Evolutionary conservation across 441 rosid genomes (phyloP), one percentile per base, ranked within the genome.

Genomic region (Gossypium armourianum): DNA sequence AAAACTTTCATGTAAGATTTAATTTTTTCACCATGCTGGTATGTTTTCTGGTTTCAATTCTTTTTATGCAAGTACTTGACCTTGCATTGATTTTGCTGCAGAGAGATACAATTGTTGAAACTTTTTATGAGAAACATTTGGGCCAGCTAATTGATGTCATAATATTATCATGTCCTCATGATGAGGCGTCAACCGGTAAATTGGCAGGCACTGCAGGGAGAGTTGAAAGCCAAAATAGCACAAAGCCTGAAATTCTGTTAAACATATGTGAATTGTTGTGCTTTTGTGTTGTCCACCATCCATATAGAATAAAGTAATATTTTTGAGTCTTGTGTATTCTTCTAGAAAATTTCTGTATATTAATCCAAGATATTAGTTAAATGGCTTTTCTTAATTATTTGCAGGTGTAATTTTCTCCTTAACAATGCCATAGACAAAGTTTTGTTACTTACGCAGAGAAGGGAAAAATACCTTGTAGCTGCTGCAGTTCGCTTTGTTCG

Each of bases 401-500:
- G 80, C 88, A 91, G 99, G 89, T 87, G 89, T 84, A 88, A 89
- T 85, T 90, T 96, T 88, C 90, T 96, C 69, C 96, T 91, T 67
- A 84, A 88, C 73, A 88, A 90, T 70, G 86, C 86, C 75, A 76
- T 86, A 72, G 97, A 96, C 81, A 90, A 93, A 83, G 93, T 93
- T 76, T 76, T 96, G 81, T 79, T 86, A 68, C 91, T 96, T 68
- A 90, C 93, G 1, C 88, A 57, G 75, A 90, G 99, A 79, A 88
- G 85, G 82, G 99, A 96, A 85, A 96, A 84, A 73, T 93, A 88
- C 83, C 86, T 96, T n/a, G 93, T 91, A 77, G 96, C 90, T 77
- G 98, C 99, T 73, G 96, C 98, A 36, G 81, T 96, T 72, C 93
- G 98, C 26, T 90, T 93, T 86, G 82, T 96, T 62, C 99, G 99